phyloP scores from a whole-genome alignment of 1,139 yeast genomes.

The Pichia sp. region DNA sequence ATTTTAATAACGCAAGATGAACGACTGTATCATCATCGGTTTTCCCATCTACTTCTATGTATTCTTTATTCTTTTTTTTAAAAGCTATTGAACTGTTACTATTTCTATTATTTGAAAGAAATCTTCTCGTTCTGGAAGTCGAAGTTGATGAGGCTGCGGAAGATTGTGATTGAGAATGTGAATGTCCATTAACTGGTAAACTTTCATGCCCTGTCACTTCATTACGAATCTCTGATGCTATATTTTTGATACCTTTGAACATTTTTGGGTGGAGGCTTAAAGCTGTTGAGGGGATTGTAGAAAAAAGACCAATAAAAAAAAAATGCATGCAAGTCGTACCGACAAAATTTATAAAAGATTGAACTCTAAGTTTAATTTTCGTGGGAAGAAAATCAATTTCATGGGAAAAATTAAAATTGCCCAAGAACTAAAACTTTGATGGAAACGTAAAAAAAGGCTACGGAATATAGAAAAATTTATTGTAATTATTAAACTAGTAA shows the following conservation, averaged over 20 bases:
- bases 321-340: no score
- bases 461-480: neutral
- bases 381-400: neutral
- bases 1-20: constrained; percentile 25
- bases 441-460: no score
- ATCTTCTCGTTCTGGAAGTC: neutral
- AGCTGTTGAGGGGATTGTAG: neutral
- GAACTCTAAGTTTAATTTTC: no score
- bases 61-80: neutral
- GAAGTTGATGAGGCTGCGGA: neutral
- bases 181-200: neutral
- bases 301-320: neutral
- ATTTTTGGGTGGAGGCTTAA: neutral
- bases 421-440: no score
- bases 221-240: constrained; percentile 6
- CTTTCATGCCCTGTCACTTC: constrained; percentile 1
- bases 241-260: constrained; percentile 9
- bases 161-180: neutral
- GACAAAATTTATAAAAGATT: neutral
- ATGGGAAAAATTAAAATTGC: neutral
- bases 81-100: neutral
- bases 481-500: neutral
- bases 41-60: constrained; percentile 26
- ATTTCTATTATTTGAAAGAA: neutral
- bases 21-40: constrained; percentile 28